Evolutionary conservation across 495 filamentous ascomycete species (phyloP).

Genomic region (Penicillium paxilli): DNA sequence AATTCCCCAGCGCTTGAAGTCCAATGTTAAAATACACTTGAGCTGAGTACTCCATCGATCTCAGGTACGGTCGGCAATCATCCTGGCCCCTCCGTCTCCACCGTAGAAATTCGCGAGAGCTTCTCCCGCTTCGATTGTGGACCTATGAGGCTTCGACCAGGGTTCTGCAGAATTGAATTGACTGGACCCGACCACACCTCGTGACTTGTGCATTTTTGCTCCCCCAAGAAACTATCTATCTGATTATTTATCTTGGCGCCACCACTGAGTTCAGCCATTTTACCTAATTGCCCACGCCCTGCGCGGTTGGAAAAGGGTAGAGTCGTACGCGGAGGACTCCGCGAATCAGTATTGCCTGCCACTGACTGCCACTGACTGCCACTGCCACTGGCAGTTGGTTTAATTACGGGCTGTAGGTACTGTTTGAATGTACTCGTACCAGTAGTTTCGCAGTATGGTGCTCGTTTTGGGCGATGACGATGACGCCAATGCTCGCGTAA

Average conservation of each 20-base stretch:
- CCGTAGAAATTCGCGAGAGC: constrained; percentile 35
- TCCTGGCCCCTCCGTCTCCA: constrained; percentile 28
- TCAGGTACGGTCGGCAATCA: constrained; percentile 11
- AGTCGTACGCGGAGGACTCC: not conserved
- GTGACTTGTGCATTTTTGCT: constrained; percentile 3
- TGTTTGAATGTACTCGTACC: not conserved
- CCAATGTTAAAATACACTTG: too few relatives aligned
- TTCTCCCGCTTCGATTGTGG: constrained; percentile 53
- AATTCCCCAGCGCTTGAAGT: too few relatives aligned
- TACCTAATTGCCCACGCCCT: not conserved
- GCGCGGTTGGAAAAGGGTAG: not conserved
- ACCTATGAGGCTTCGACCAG: constrained; percentile 39
- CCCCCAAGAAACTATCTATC: constrained; percentile 1
- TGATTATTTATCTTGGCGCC: not conserved
- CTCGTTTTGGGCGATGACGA: not conserved
- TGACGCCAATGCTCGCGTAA: constrained; percentile 17
- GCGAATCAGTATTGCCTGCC: too few relatives aligned
- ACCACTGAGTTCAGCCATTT: not conserved
- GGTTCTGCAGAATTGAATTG: constrained; percentile 32
- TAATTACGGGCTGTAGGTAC: not conserved
- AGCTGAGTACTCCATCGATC: not conserved
- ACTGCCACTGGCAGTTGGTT: too few relatives aligned
- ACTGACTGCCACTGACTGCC: too few relatives aligned
- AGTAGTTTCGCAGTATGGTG: not conserved
- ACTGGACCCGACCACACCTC: constrained; percentile 23